phyloP scores from a whole-genome alignment of 2,329 filamentous ascomycete genomes.

The Colletotrichum orchidophilum region DNA sequence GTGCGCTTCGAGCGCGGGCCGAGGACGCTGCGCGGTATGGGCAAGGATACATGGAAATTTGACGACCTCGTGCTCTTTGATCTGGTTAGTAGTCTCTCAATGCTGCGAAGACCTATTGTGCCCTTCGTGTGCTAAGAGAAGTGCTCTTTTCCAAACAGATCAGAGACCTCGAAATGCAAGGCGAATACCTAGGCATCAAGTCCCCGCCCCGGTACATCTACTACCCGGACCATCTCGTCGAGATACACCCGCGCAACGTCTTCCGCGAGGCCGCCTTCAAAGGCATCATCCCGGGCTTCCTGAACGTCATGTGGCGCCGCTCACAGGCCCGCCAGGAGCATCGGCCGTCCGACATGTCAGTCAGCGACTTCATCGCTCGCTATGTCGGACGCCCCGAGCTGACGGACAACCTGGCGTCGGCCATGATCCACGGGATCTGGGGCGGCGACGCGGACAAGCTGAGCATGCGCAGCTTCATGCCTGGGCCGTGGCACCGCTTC shows the following conservation, averaged over 20 bases:
- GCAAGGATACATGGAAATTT: conserved; percentile 51
- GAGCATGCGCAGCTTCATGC: conserved; percentile 71
- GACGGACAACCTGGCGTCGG: conserved; percentile 79
- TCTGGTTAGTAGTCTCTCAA: conserved; percentile 65
- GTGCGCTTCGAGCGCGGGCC: conserved; percentile 88
- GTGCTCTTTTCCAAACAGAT: background rate
- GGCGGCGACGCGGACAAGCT: conserved; percentile 87
- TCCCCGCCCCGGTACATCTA: conserved; percentile 75
- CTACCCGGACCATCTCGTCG: conserved; percentile 77
- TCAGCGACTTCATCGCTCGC: conserved; percentile 72
- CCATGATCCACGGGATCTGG: conserved; percentile 86
- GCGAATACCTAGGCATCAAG: conserved; percentile 2
- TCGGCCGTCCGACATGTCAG: conserved; percentile 70
- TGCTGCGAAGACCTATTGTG: conserved; percentile 35
- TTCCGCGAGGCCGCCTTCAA: conserved; percentile 44
- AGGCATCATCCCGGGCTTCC: conserved; percentile 40
- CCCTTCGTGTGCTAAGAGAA: conserved; percentile 21
- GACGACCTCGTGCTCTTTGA: conserved; percentile 75
- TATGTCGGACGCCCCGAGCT: conserved; percentile 61
- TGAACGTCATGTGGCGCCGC: conserved; percentile 48
- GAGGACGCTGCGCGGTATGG: conserved; percentile 72
- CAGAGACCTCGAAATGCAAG: conserved; percentile 20
- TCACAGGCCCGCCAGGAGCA: conserved; percentile 33
- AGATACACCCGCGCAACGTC: conserved; percentile 9
- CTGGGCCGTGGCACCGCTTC: conserved; percentile 57